Percentiles rank a stretch among this genome's conserved stretches.
Evolutionary conservation across 176 grass and related monocot genomes (phyloP).

Genomic region (Eleusine coracana): DNA sequence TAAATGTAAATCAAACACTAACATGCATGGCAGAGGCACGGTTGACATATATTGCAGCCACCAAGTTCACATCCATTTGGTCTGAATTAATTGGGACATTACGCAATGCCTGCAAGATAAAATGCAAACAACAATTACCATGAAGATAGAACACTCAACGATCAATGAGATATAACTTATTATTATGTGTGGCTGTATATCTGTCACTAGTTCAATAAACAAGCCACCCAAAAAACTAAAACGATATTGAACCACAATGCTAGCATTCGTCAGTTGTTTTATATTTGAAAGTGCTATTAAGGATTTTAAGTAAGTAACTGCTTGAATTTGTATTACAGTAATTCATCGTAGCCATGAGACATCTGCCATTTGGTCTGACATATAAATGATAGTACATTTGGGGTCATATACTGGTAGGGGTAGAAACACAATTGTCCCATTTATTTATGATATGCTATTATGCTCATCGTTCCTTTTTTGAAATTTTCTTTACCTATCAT

Average conservation of each 20-base stretch:
- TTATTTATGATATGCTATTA: background rate
- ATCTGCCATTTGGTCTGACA: background rate
- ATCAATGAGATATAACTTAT: constrained; percentile 16
- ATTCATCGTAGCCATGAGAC: background rate
- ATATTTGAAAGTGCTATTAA: background rate
- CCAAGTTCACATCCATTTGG: constrained; percentile 58
- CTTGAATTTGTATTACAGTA: constrained; percentile 14
- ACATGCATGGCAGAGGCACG: constrained; percentile 92
- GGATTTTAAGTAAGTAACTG: background rate
- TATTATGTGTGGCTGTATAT: background rate
- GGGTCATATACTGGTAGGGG: background rate
- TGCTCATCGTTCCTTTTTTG: background rate
- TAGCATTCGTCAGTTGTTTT: background rate
- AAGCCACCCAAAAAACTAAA: constrained; percentile 5
- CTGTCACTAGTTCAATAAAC: background rate
- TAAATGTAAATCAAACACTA: constrained; percentile 43
- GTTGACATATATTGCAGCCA: constrained; percentile 74
- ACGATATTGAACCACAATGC: background rate
- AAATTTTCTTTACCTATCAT: background rate
- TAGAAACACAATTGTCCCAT: no score
- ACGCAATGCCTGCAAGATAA: constrained; percentile 67
- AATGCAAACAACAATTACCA: constrained; percentile 36
- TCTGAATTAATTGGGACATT: constrained; percentile 43
- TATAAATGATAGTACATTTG: constrained; percentile 14
- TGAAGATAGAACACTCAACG: constrained; percentile 5